A percentile compares a stretch with the other conserved stretches of the same genome.
phyloP scores from a whole-genome alignment of 208 protist species.

The Trypanosoma lewisi region DNA sequence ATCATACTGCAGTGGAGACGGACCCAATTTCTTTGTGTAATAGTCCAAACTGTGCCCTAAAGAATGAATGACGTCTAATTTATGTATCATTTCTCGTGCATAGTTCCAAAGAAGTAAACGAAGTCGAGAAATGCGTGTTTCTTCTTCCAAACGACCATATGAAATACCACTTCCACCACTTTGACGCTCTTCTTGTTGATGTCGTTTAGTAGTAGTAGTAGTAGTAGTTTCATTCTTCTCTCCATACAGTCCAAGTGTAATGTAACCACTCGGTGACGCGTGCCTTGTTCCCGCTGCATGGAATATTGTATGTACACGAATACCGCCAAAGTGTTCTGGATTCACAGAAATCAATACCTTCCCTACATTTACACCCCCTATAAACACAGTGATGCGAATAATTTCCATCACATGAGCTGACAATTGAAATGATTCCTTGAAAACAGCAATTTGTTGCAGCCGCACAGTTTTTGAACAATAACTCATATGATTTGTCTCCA shows the following conservation, averaged over 20 bases:
- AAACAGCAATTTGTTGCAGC: slow-evolving; percentile 10
- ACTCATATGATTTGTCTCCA: not conserved
- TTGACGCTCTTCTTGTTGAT: no score
- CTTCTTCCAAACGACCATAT: slow-evolving; percentile 6
- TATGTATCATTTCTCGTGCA: slow-evolving; percentile 21
- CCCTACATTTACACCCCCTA: slow-evolving; percentile 6
- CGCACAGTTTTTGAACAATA: slow-evolving; percentile 6
- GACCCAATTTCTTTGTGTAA: slow-evolving; percentile 16
- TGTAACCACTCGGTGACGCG: slow-evolving; percentile 20
- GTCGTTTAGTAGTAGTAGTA: no score
- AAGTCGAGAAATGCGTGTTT: slow-evolving; percentile 2
- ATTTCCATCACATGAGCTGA: not conserved
- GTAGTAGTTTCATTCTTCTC: not conserved
- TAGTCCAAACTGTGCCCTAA: slow-evolving; percentile 2
- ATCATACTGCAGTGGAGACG: slow-evolving; percentile 1
- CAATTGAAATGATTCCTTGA: slow-evolving; percentile 24
- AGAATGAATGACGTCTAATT: slow-evolving; percentile 26
- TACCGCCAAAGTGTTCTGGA: not conserved
- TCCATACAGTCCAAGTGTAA: slow-evolving; percentile 11
- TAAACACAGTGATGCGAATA: slow-evolving; percentile 19
- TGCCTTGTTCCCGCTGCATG: slow-evolving; percentile 14
- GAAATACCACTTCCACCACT: slow-evolving; percentile 31
- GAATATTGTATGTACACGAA: slow-evolving; percentile 14
- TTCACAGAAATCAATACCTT: slow-evolving; percentile 4
- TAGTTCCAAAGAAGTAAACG: slow-evolving; percentile 23